Evolutionary conservation across 805 yeast species (phyloP).

Genomic region (Saccharomycodes ludwigii): DNA sequence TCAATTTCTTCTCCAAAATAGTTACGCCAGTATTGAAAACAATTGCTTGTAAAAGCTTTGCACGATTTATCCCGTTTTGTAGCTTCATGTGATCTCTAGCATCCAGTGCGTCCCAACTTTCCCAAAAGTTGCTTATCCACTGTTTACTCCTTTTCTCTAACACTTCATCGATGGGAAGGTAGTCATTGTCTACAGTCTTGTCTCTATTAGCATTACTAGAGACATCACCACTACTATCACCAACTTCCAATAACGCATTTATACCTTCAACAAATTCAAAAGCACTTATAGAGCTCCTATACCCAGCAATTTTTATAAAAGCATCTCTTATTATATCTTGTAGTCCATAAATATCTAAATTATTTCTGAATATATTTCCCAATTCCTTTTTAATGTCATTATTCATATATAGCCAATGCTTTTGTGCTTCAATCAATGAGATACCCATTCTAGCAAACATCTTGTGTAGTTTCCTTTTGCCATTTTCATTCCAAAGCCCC

Average conservation of each 20-base stretch:
- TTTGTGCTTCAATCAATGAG: conserved; percentile 76
- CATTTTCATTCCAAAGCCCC: conserved; percentile 83
- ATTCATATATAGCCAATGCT: conserved; percentile 87
- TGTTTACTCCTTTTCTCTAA: conserved; percentile 37
- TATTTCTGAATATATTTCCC: conserved; percentile 53
- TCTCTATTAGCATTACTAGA: conserved; percentile 14
- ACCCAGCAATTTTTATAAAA: conserved; percentile 77
- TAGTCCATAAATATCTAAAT: conserved; percentile 64
- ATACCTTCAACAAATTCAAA: conserved; percentile 87
- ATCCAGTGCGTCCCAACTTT: conserved; percentile 52
- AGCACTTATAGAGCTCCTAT: conserved; percentile 76
- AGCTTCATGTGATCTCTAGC: conserved; percentile 26
- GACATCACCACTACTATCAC: conserved; percentile 22
- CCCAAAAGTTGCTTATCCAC: conserved; percentile 70
- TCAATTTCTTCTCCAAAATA: conserved; percentile 68
- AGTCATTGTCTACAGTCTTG: conserved; percentile 4
- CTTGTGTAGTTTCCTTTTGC: conserved; percentile 73
- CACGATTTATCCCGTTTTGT: conserved; percentile 57
- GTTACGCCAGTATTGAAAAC: conserved; percentile 83
- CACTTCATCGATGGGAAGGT: conserved; percentile 9
- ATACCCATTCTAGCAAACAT: conserved; percentile 96
- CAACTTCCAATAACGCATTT: conserved; percentile 70
- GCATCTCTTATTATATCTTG: conserved; percentile 80
- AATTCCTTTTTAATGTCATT: conserved; percentile 63
- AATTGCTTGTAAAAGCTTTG: conserved; percentile 72